Base-by-base conservation (phyloP, 495 filamentous ascomycete species). In the Penicillium soppii region DNA sequence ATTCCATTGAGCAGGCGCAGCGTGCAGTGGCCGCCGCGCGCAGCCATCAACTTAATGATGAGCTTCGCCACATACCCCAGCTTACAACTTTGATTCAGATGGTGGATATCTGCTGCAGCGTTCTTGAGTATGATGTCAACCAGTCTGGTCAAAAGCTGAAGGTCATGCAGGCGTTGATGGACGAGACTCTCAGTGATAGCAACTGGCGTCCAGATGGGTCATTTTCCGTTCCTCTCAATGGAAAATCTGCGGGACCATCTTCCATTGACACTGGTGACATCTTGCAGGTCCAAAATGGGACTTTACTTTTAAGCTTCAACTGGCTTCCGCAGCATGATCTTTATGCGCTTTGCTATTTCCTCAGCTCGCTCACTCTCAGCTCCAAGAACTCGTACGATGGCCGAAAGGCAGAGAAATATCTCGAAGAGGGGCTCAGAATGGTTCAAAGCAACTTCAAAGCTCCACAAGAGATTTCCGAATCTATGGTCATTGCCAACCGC, bases 1-100 rank as follows among this genome's bases (percentile, higher is more conserved):
- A 96, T 49, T 81, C 84, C 40, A 79, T 89, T 29, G 88, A 91
- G 57, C 84, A 90, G 55, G 87, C 92, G 29, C 91, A 96, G 60
- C 80, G 83, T 50, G 91, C 92, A 7, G 77, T 99, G 58, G 95
- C 92, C 7, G 74, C 78, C 15, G 91, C 87, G 4, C 76, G 87
- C 38, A 90, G 85, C 51, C 77, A 89, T 44, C 91, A 96, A 52
- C 71, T 90, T 4, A 83, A 91, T 51, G 71, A 76, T 17, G 77
- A 82, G 10, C 77, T 84, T 33, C 77, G 81, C 29, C 74, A 82
- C 27, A 81, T 91, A 23, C 86, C 88, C 2, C 91, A 95, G 56
- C 72, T 96, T 30, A 80, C 80, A 37, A 79, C 85, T 0, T 59
- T 97, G 19, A 71, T 86, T 1, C 81, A 91, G 42, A 81, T 92